Conservation (phyloP, 768 basidiomycete species). For the Hericium erinaceus region DNA sequence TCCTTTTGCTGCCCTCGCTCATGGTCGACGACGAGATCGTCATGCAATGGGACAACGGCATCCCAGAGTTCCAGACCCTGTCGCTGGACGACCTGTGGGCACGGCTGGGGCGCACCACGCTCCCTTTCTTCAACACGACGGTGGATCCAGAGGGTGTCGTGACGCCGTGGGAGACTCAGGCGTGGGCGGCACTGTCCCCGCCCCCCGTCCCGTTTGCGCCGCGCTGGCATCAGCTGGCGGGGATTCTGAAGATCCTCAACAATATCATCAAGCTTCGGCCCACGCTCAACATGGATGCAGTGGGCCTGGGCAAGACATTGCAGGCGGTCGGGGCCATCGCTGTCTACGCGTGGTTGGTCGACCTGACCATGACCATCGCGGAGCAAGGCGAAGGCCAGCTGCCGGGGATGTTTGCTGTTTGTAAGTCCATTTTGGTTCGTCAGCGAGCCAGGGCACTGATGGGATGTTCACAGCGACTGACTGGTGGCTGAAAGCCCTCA, state of each 20-base stretch:
- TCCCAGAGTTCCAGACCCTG: neutral
- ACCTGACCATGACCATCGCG: neutral
- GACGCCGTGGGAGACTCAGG: neutral
- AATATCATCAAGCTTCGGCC: neutral
- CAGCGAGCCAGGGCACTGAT: neutral
- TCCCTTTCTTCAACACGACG: neutral
- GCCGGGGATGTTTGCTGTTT: neutral
- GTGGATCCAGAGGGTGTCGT: neutral
- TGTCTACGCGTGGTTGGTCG: neutral
- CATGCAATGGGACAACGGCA: neutral
- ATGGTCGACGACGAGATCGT: neutral
- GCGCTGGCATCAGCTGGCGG: conserved; percentile 4
- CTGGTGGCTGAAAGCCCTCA: neutral
- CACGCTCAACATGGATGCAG: conserved; percentile 18
- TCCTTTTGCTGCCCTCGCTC: neutral
- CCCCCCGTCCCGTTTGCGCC: neutral
- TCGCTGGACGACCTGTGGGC: conserved; percentile 1
- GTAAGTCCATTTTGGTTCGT: neutral
- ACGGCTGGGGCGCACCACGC: neutral
- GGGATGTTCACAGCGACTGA: neutral
- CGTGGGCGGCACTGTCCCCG: conserved; percentile 10
- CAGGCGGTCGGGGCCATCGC: conserved; percentile 15
- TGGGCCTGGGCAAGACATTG: conserved; percentile 19
- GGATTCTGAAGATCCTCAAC: conserved; percentile 15
- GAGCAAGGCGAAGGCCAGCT: neutral